Evolutionary conservation across 371 early-diverging fungal genomes (phyloP).

Genomic region (Lichtheimia ramosa): DNA sequence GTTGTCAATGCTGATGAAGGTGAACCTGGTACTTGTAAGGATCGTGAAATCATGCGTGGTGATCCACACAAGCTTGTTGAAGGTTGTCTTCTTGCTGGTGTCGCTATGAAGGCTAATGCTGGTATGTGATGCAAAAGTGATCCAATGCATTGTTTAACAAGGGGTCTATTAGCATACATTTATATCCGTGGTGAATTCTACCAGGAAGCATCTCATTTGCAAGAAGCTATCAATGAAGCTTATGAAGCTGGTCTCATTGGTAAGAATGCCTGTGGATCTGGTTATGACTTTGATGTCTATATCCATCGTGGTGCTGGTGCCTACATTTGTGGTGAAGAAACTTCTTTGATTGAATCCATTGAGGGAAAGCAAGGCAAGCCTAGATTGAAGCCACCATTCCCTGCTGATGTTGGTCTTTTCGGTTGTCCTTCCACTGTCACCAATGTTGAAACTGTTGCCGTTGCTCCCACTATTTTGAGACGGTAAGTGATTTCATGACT

Average conservation of each 20-base stretch:
- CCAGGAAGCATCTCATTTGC: conserved; percentile 92
- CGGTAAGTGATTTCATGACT: conserved; percentile 34
- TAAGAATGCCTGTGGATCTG: conserved; percentile 95
- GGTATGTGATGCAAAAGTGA: conserved; percentile 36
- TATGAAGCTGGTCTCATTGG: conserved; percentile 94
- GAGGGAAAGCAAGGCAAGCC: conserved; percentile 99
- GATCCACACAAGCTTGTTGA: conserved; percentile 98
- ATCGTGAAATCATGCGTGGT: conserved; percentile 96
- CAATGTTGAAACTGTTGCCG: conserved; percentile 97
- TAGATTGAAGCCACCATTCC: conserved; percentile 98
- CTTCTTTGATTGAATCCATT: conserved; percentile 94
- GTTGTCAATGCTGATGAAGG: conserved; percentile 98
- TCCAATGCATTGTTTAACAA: not conserved
- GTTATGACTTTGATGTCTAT: conserved; percentile 95
- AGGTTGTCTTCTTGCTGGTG: conserved; percentile 94
- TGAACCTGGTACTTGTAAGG: conserved; percentile 98
- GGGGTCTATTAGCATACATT: conserved; percentile 76
- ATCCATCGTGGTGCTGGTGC: conserved; percentile 98
- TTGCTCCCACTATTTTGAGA: conserved; percentile 94
- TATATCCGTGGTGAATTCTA: conserved; percentile 98
- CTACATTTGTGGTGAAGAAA: conserved; percentile 98
- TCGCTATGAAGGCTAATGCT: conserved; percentile 96
- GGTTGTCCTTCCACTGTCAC: conserved; percentile 98
- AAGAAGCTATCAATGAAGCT: conserved; percentile 94
- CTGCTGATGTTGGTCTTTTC: conserved; percentile 97